These are phyloP conservation scores for Aegilops speltoides DNA, from an alignment of 176 grass and related monocot genomes.

Conservation along the genomic window DNA sequence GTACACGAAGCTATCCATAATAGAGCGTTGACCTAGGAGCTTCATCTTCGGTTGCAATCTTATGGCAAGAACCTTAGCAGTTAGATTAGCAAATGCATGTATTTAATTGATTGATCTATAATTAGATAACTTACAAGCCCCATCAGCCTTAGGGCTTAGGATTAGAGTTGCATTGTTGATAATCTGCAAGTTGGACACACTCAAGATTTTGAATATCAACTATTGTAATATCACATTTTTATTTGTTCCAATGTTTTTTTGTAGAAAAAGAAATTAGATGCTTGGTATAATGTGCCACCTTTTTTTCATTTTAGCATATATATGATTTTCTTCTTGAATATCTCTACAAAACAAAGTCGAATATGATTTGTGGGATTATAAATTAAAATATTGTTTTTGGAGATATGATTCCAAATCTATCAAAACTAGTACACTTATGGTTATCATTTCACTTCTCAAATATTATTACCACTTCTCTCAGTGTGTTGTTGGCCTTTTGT, in stretches of 20 bases:
- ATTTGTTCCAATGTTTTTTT: constrained; percentile 4
- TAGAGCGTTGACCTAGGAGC: too few relatives aligned
- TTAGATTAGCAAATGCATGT: too few relatives aligned
- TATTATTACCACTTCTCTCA: constrained; percentile 23
- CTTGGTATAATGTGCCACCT: neutral
- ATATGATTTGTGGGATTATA: constrained; percentile 68
- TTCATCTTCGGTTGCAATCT: too few relatives aligned
- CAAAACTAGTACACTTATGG: neutral
- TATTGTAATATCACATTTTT: neutral
- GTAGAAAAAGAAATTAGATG: neutral
- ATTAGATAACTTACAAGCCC: too few relatives aligned
- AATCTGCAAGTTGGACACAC: too few relatives aligned
- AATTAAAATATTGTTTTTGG: constrained; percentile 80
- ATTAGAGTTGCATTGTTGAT: too few relatives aligned
- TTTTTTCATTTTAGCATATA: constrained; percentile 56
- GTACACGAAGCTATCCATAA: too few relatives aligned
- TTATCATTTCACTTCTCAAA: constrained; percentile 22
- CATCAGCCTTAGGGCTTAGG: too few relatives aligned
- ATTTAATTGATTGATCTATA: too few relatives aligned
- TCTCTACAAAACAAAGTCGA: constrained; percentile 75
- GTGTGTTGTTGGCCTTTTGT: constrained; percentile 18
- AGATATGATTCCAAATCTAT: constrained; percentile 35
- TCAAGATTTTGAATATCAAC: too few relatives aligned
- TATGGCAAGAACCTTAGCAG: too few relatives aligned
- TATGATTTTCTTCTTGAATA: constrained; percentile 78